These are phyloP conservation scores for Picea glauca DNA, from an alignment of 75 land plant species.

Conservation along the genomic window DNA sequence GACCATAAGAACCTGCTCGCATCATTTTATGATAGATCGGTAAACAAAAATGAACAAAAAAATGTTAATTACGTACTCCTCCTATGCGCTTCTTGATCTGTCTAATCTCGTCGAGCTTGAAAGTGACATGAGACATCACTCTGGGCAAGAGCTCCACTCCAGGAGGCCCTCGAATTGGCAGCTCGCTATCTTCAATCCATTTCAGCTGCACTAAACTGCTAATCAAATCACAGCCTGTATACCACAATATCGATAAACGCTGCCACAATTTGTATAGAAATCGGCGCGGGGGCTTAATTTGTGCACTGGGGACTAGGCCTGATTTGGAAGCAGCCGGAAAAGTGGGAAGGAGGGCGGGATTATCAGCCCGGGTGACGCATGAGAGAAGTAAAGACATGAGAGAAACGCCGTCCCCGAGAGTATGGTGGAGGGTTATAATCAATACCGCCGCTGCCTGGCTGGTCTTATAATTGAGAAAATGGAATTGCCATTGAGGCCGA, in stretches of 20 bases:
- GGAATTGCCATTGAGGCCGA: slow-evolving; percentile 11
- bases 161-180: neutral
- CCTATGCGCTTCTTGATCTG: neutral
- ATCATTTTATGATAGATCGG: no score
- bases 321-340: neutral
- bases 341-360: slow-evolving; percentile 9
- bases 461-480: slow-evolving; percentile 7
- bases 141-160: slow-evolving; percentile 2
- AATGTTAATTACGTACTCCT: neutral
- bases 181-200: slow-evolving; percentile 3
- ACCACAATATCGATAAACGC: neutral
- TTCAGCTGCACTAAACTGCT: neutral
- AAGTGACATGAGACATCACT: slow-evolving; percentile 1
- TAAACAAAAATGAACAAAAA: no score
- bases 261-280: neutral
- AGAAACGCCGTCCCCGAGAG: slow-evolving; percentile 1
- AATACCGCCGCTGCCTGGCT: neutral
- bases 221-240: neutral
- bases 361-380: neutral
- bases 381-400: neutral
- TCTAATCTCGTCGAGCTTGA: neutral
- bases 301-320: neutral
- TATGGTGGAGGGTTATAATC: neutral
- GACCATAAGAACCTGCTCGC: no score
- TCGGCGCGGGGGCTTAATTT: neutral